Evolutionary conservation across 129 eudicot species (phyloP).

Genomic region (Centrapalus pauciflorus): DNA sequence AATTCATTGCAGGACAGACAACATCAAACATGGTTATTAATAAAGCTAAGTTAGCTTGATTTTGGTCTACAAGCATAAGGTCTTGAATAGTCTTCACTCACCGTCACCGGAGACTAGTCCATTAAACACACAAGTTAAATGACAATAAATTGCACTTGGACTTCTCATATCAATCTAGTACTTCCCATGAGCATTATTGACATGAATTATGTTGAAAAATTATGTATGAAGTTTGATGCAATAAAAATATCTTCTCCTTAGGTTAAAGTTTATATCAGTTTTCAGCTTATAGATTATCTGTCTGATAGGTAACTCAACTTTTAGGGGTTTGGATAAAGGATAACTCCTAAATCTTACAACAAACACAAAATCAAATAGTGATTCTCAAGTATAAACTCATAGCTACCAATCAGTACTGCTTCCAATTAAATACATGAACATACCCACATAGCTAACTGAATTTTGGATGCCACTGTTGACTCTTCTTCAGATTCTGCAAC

Average conservation of each 20-base stretch:
- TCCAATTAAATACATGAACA: constrained; percentile 16
- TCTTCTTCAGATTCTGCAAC: constrained; percentile 54
- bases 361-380: constrained; percentile 4
- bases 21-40: not conserved
- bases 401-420: not conserved
- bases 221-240: constrained; percentile 1
- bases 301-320: not conserved
- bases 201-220: not conserved
- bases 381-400: not conserved
- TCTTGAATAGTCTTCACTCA: not conserved
- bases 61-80: not conserved
- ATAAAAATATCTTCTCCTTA: not conserved
- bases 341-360: constrained; percentile 4
- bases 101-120: not conserved
- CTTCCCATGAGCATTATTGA: not conserved
- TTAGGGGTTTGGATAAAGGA: not conserved
- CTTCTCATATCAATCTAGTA: not conserved
- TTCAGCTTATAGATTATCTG: not conserved
- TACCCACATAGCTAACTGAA: constrained; percentile 99
- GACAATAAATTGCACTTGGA: not conserved
- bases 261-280: not conserved
- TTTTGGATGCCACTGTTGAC: constrained; percentile 34
- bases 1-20: not conserved
- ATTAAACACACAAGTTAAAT: not conserved
- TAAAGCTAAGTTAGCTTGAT: not conserved